Base-by-base conservation (phyloP, 805 yeast genomes). In the Saccharomycopsis selenospora region DNA sequence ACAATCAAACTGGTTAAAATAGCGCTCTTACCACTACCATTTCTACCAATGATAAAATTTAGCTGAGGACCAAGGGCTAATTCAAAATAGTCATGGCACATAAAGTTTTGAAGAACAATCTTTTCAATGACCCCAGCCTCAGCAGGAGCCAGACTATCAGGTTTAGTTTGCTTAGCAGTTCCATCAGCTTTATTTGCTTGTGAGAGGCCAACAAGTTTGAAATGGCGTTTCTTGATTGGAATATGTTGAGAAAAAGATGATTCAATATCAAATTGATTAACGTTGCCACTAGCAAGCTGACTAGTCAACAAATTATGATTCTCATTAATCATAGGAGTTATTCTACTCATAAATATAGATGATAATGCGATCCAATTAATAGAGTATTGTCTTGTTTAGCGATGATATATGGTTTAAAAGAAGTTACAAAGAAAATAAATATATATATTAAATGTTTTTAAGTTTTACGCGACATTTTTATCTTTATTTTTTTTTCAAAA, bases 1-100 rank as follows among this genome's bases (percentile, higher is more conserved):
- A 88, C 82, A 5, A 90, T 79, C 1, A 90, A 79, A 0, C 95
- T 96, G 0, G 96, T 88, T 50, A 90, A 66, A 17, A 90, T 75
- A 1, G 97, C 95, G 60, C 87, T 77, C 60, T 90, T 90, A 26
- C 98, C 98, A 33, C 90, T 80, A 2, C 98, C 98, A 59, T 90
- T 90, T 49, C 83, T 72, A 18, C 98, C 98, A 36, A 86, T 82
- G 49, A 90, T 86, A 60, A 90, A 85, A 62, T 90, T 90, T 56
- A 90, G 71, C 47, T 81, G 77, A 0, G 91, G 89, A 1, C 93
- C 93, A 27, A 90, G 72, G 2, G 73, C 75, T 6, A 93, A 66
- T 48, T 79, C 80, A 58, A 93, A 86, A 48, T 85, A 77, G 42
- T 79, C 82, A 61, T 93, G 99, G 55, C 95, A 88, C 96, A 88